These are phyloP conservation scores for Dendrobium nobile DNA, from an alignment of 106 monocot genomes.

Conservation along the genomic window DNA sequence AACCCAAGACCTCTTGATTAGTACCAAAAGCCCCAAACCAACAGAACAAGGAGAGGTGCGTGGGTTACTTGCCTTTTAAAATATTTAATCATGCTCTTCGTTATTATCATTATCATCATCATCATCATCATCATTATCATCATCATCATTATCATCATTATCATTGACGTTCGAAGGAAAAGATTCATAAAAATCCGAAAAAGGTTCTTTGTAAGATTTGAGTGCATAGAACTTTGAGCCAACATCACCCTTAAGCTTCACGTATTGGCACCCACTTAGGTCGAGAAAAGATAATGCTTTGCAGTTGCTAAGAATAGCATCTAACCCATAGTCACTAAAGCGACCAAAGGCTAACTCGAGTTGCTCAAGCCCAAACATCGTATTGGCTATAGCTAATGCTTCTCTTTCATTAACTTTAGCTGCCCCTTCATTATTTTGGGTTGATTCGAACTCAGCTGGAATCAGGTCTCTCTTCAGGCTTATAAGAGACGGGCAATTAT, in stretches of 20 bases:
- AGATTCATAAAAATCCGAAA: not conserved
- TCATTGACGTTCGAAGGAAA: not conserved
- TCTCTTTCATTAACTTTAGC: constrained; percentile 29
- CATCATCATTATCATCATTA: no score
- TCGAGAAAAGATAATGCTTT: constrained; percentile 29
- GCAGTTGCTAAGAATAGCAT: constrained; percentile 39
- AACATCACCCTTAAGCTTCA: constrained; percentile 26
- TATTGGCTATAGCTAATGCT: constrained; percentile 34
- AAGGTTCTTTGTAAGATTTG: constrained; percentile 26
- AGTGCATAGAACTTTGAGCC: constrained; percentile 26
- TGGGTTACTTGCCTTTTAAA: no score
- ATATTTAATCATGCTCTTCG: no score
- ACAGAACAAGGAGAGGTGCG: no score
- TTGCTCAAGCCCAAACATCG: constrained; percentile 36
- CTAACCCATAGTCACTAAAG: constrained; percentile 34
- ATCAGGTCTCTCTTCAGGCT: constrained; percentile 42
- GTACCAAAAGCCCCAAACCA: no score
- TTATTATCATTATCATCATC: not conserved
- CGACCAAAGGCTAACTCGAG: constrained; percentile 50
- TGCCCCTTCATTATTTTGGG: constrained; percentile 1
- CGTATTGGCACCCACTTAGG: constrained; percentile 51
- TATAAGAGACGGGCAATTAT: constrained; percentile 33
- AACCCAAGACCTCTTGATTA: no score
- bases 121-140: not conserved
- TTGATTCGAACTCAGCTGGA: constrained; percentile 12